phyloP scores from a whole-genome alignment of 805 yeast species.

The Monosporozyma yasuniensis region DNA sequence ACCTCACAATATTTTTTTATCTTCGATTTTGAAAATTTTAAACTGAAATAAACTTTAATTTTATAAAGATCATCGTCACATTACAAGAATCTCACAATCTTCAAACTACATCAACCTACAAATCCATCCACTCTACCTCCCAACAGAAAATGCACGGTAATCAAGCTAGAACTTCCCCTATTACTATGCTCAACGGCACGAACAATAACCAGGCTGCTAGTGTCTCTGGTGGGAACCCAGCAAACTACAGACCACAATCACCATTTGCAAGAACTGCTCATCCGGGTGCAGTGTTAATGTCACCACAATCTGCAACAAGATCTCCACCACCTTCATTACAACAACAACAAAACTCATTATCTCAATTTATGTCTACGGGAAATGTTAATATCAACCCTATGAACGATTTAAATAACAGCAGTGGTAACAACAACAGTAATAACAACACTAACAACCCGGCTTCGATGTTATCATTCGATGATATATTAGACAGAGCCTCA shows the following conservation, averaged over 20 bases:
- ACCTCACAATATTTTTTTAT: neutral
- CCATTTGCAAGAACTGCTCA: slow-evolving; percentile 27
- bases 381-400: neutral
- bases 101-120: neutral
- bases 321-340: slow-evolving; percentile 1
- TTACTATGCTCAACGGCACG: neutral
- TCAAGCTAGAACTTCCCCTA: neutral
- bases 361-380: neutral
- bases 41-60: neutral
- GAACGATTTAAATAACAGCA: no score
- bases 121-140: neutral
- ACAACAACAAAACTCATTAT: neutral
- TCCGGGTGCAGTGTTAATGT: slow-evolving; percentile 35
- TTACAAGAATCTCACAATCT: neutral
- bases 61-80: neutral
- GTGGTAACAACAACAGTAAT: neutral
- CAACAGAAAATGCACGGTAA: neutral
- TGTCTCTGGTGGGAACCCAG: neutral
- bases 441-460: neutral
- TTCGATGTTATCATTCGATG: neutral
- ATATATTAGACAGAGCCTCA: neutral
- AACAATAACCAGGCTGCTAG: neutral
- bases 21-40: slow-evolving; percentile 38
- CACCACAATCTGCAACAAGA: slow-evolving; percentile 23
- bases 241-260: slow-evolving; percentile 3